Evolutionary conservation across 1,284 basidiomycete species (phyloP).

Genomic region (Trichosporon ovoides): DNA sequence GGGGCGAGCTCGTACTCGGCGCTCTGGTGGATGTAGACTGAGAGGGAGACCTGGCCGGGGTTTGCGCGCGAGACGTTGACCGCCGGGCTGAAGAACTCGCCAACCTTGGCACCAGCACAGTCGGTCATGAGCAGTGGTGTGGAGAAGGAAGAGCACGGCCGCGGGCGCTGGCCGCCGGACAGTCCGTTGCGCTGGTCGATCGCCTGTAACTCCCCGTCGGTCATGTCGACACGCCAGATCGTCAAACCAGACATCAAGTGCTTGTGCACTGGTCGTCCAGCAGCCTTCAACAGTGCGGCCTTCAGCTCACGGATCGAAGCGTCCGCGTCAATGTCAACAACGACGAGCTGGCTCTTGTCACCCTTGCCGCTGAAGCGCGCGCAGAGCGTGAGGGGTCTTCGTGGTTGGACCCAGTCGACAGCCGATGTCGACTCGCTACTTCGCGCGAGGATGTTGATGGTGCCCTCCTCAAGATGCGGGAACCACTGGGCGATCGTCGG

Average conservation of each 20-base stretch:
- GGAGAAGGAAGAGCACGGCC: constrained; percentile 22
- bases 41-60: constrained; percentile 35
- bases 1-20: constrained; percentile 11
- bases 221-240: constrained; percentile 44
- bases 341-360: constrained; percentile 20
- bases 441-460: constrained; percentile 34
- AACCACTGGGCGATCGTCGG: constrained; percentile 23
- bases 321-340: constrained; percentile 33
- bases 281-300: constrained; percentile 29
- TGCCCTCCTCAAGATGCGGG: constrained; percentile 7
- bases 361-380: constrained; percentile 11
- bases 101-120: constrained; percentile 17
- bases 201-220: constrained; percentile 38
- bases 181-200: constrained; percentile 39
- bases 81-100: constrained; percentile 32
- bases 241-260: constrained; percentile 25
- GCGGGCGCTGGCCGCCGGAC: constrained; percentile 40
- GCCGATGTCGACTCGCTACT: constrained; percentile 16
- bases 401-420: constrained; percentile 12
- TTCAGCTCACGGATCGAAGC: constrained; percentile 38
- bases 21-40: constrained; percentile 36
- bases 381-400: constrained; percentile 8
- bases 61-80: constrained; percentile 23
- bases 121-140: constrained; percentile 15
- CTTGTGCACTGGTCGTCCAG: constrained; percentile 21